phyloP scores from a whole-genome alignment of 768 basidiomycete genomes.

The Boletus coccyginus region DNA sequence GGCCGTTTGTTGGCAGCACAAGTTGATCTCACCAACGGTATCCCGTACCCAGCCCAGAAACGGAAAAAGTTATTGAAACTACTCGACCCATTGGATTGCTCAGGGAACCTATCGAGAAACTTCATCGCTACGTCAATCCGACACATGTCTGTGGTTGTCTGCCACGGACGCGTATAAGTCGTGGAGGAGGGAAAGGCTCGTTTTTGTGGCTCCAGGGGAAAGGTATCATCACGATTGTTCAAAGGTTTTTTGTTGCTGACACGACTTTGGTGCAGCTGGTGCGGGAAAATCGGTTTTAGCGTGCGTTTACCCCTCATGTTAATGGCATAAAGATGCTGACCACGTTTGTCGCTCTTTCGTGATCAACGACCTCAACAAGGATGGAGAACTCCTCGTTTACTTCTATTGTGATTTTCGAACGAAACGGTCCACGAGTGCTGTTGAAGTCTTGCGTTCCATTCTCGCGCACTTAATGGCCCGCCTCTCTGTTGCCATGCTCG shows the following conservation, averaged over 20 bases:
- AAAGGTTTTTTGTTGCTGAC: not conserved
- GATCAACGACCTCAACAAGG: not conserved
- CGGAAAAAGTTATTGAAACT: not conserved
- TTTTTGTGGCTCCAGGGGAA: slow-evolving; percentile 18
- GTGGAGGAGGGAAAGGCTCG: not conserved
- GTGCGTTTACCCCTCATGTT: not conserved
- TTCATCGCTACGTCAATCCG: not conserved
- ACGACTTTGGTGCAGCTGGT: not conserved
- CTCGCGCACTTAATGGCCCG: slow-evolving; percentile 6
- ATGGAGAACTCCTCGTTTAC: not conserved
- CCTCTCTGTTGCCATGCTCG: not conserved
- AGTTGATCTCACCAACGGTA: not conserved
- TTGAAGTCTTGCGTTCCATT: slow-evolving; percentile 11
- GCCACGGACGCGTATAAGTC: not conserved
- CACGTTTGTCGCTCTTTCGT: not conserved
- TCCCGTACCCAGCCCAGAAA: not conserved
- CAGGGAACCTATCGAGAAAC: not conserved
- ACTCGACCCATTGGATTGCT: not conserved
- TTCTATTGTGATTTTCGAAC: slow-evolving; percentile 20
- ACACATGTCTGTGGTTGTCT: slow-evolving; percentile 11
- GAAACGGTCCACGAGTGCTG: not conserved
- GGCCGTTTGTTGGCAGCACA: not conserved
- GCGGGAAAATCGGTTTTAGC: not conserved
- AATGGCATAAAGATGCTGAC: not conserved
- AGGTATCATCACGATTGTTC: not conserved